These are phyloP conservation scores for Pachyrhizus erosus DNA, from an alignment of 306 rosid genomes.

Conservation along the genomic window DNA sequence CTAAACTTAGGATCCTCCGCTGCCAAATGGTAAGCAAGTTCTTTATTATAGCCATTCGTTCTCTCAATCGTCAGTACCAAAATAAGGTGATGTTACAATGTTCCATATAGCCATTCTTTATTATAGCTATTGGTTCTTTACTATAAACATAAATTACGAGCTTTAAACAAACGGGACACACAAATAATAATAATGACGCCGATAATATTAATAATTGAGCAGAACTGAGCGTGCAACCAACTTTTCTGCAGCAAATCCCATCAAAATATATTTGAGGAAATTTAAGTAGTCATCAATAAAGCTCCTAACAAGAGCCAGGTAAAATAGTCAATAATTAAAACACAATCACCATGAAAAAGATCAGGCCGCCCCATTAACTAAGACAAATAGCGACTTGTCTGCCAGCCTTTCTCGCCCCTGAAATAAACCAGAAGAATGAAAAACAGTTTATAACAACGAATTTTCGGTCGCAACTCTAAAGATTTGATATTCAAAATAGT, in stretches of 20 bases:
- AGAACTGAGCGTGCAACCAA: constrained; percentile 14
- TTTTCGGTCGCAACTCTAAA: constrained; percentile 11
- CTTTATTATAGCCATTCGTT: constrained; percentile 37
- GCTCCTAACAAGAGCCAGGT: constrained; percentile 44
- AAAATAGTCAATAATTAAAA: constrained; percentile 35
- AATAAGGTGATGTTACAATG: constrained; percentile 2
- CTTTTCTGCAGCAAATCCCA: constrained; percentile 36
- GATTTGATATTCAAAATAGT: neutral
- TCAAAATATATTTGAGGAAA: constrained; percentile 23
- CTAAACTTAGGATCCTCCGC: constrained; percentile 33
- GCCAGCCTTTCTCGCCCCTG: constrained; percentile 89
- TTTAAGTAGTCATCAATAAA: constrained; percentile 40
- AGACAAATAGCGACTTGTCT: constrained; percentile 74
- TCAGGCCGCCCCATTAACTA: constrained; percentile 63
- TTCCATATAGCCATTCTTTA: no score
- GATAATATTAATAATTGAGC: neutral
- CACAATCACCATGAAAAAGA: constrained; percentile 31
- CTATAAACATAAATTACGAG: constrained; percentile 5
- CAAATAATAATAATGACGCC: neutral
- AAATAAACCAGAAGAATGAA: constrained; percentile 39
- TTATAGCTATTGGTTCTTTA: constrained; percentile 2
- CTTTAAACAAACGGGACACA: neutral
- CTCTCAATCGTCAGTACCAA: constrained; percentile 39
- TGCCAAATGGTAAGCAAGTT: constrained; percentile 40
- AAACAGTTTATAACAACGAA: constrained; percentile 22